Base-by-base conservation (phyloP, 2,329 filamentous ascomycete species). In the Pseudogymnoascus sp. region DNA sequence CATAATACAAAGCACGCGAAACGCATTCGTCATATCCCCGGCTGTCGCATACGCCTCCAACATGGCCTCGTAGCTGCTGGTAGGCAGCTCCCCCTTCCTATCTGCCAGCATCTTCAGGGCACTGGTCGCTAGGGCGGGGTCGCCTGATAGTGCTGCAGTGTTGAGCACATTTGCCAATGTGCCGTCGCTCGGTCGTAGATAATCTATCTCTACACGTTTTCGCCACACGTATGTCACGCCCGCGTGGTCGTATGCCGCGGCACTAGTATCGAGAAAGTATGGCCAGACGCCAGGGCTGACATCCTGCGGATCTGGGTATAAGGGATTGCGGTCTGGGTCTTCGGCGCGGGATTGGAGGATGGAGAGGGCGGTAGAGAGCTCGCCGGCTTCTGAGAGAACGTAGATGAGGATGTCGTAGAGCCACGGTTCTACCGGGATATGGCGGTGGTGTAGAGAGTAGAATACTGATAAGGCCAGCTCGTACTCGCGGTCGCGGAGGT, bases 401-500 rank as follows among this genome's bases (percentile, higher is more conserved):
- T 89, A 89, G 61, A 92, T 80, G 60, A 92, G 86, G 63, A 93
- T 81, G 68, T 92, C 88, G 69, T 87, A 87, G 6, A 96, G 78
- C 92, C 92, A 97, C 0, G 78, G 70, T 30, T 87, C 81, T 3
- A 92, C 75, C 2, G 67, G 68, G 1, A 83, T 76, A 2, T 79
- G 77, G 57, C 82, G 78, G 59, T 78, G 75, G 41, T 84, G 76
- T 80, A 96, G 84, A 20, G 81, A 75, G 37, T 90, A 86, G 41
- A 96, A 74, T 66, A 84, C 84, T 59, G 83, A 79, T 62, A 96
- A 77, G 1, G 91, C 92, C 65, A 92, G 77, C 74, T 97, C 94
- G 64, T 90, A 86, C 68, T 95, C 88, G 0, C 86, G 84, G 67
- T 97, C 92, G 18, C 92, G 83, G 36, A 97, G 78, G 63, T 95